Base-by-base conservation (phyloP, 495 filamentous ascomycete species). In the Chaetomium tenue region DNA sequence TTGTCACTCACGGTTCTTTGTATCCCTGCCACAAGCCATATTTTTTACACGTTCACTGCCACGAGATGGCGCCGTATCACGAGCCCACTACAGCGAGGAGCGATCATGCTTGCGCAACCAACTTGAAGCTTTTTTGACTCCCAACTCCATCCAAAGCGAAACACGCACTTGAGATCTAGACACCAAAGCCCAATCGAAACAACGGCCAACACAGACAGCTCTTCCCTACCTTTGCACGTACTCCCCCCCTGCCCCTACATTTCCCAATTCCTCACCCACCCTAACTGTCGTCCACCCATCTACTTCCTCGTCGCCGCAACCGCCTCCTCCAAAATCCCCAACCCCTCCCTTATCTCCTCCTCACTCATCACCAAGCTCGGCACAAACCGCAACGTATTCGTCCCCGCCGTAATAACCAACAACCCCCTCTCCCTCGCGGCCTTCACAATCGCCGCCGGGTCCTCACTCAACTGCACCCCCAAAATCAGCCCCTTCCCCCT, bases 341-440 rank as follows among this genome's bases (percentile, higher is more conserved):
- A 72, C 1, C 90, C 92, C 61, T 88, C 81, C 66, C 86, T 76
- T 42, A 97, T 91, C 79, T 96, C 88, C 20, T 81, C 85, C 58
- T 91, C 85, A 3, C 82, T 86, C 64, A 98, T 87, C 4, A 87
- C 85, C 71, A 96, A 75, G 56, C 89, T 87, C 64, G 92, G 92
- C 63, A 97, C 90, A 69, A 97, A 94, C 37, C 92, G 81, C 51
- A 97, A 76, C 53, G 91, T 93, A 70, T 97, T 93, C 5, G 86
- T 90, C 4, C 94, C 94, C 39, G 91, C 92, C 0, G 91, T 97
- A 69, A 98, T 97, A 20, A 98, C 81, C 72, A 98, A 69, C 77
- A 98, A 69, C 0, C 94, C 95, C 54, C 92, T 80, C 80, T 98
- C 92, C 63, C 95, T 79, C 28, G 92, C 92, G 3, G 91, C 92